Base-by-base conservation (phyloP, 768 basidiomycete species). In the Cystofilobasidium bisporidii region DNA sequence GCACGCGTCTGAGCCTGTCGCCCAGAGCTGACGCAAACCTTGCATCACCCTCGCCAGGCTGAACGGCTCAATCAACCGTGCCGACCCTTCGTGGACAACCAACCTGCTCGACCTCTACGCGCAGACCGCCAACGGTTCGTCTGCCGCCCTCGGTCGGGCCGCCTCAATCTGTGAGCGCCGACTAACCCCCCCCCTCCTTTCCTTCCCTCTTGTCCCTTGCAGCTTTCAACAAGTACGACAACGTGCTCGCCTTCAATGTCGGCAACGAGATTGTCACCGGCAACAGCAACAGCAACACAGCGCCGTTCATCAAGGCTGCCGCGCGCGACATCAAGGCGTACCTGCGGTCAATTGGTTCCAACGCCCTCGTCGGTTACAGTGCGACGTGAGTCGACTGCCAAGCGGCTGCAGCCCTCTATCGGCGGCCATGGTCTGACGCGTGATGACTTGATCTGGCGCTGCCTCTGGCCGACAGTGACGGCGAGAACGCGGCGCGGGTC, bases 201-300 rank as follows among this genome's bases (percentile, higher is more conserved):
- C 20, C 48, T n/a, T n/a, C n/a, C n/a, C n/a, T n/a, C n/a, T n/a
- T n/a, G n/a, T n/a, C n/a, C n/a, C n/a, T 40, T 32, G 26, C 61
- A 48, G 30, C 55, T 47, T 56, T 61, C 53, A 24, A 32, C 47
- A 84, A 88, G 75, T 96, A 94, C 72, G 84, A 89, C 80, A 96
- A 96, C 72, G 83, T 96, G 20, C 79, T 94, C 65, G 91, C 86
- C 15, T 93, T 82, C 79, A 94, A 93, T 74, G 82, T 96, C 68
- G 92, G 91, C 26, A 96, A 96, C 73, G 92, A 94, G 71, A 81
- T 83, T 32, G 78, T 83, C 69, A 87, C 85, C 38, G 81, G 82
- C 30, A 74, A 80, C 14, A 63, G 69, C 24, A 77, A 79, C 62
- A 88, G 88, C 20, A 79, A 78, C 12, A 84, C 85, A 14, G 84